Base-by-base conservation (phyloP, 305 asterid species). In the Solanum hybrid region DNA sequence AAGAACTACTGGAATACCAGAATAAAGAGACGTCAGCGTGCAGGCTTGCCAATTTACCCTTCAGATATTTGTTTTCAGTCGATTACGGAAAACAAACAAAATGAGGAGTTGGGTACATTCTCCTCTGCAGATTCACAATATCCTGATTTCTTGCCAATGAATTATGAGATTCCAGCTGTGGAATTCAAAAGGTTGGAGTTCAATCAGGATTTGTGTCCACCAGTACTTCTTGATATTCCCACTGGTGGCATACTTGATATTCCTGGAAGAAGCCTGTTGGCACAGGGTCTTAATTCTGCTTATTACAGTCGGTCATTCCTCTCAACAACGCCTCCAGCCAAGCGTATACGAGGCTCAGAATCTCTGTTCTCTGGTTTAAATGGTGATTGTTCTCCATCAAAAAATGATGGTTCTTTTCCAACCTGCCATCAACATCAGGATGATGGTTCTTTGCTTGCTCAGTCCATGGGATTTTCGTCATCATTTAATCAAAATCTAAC, bases 1-100 rank as follows among this genome's bases (percentile, higher is more conserved):
- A 95, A 95, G 86, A 95, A 94, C 94, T 95, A 87, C 91, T 95
- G 98, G 98, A 94, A 95, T 91, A 95, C 98, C 57, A 94, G 98
- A 92, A 91, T 92, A 89, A 95, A 95, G 93, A 93, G 98, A 92
- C 90, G 90, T 71, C 94, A 93, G 73, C 98, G 98, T 78, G 94
- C 95, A 76, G 98, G 98, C 89, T 91, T 94, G 89, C 96, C 98
- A 89, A 79, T 95, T 90, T 95, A 95, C 91, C 98, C 98, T 57
- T 93, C 97, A 7, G 96, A 93, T 18, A 88, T 94, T 88, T 88
- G 91, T 91, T 40, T 88, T 73, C 92, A 92, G 90, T 71, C 94
- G 51, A 75, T 83, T 74, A 90, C 90, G 3, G 95, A 92, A 90
- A 92, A 89, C 93, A 94, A 91, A 89, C 94, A 92, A 78, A 91